Evolutionary conservation across 176 grass and related monocot genomes (phyloP).

Genomic region (Panicum miliaceum): DNA sequence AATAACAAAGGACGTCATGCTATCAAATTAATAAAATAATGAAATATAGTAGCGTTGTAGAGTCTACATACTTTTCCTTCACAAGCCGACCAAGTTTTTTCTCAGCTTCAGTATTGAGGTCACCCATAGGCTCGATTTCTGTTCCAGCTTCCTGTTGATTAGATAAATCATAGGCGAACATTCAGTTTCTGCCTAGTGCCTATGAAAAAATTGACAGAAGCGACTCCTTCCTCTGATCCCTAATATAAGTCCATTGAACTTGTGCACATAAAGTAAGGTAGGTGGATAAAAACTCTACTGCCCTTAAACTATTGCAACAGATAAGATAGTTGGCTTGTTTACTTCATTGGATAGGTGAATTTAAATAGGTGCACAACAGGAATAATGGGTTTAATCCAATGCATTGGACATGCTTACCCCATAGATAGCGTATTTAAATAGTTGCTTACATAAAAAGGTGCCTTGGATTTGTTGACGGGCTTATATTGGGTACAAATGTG

Average conservation of each 20-base stretch:
- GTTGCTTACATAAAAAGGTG: neutral
- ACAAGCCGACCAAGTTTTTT: conserved; percentile 91
- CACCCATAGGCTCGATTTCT: conserved; percentile 91
- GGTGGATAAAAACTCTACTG: neutral
- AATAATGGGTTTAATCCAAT: neutral
- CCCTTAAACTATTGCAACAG: neutral
- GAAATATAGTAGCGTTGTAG: neutral
- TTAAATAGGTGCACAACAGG: neutral
- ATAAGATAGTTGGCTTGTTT: neutral
- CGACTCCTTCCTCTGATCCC: neutral
- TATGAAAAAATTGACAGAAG: neutral
- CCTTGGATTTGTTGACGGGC: neutral
- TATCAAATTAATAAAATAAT: conserved; percentile 2
- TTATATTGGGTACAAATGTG: neutral
- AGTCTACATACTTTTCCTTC: conserved; percentile 68
- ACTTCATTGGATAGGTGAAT: neutral
- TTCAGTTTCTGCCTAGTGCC: neutral
- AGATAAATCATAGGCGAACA: conserved; percentile 26
- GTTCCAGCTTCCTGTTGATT: conserved; percentile 75
- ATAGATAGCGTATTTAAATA: neutral
- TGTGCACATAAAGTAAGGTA: neutral
- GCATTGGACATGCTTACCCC: neutral
- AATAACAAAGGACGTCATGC: conserved; percentile 19
- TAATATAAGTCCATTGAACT: neutral
- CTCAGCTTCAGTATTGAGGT: conserved; percentile 88